Evolutionary conservation across 2,329 filamentous ascomycete genomes (phyloP).

Genomic region (Neurospora crassa): DNA sequence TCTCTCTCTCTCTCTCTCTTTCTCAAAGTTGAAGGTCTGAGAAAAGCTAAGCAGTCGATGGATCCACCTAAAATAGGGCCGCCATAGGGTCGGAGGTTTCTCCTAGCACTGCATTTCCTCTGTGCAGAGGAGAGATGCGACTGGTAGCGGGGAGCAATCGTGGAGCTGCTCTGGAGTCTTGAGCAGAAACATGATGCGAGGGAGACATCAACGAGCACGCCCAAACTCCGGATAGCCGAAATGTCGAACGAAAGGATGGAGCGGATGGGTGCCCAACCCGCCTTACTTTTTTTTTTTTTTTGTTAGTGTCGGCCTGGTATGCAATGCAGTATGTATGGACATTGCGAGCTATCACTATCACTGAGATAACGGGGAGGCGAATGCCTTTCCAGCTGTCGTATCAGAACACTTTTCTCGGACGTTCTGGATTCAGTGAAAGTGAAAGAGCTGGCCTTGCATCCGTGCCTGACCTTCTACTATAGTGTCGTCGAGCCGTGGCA

Average conservation of each 20-base stretch:
- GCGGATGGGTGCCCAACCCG: not conserved
- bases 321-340: not conserved
- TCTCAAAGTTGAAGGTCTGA: too few relatives aligned
- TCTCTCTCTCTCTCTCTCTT: not conserved
- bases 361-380: not conserved
- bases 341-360: not conserved
- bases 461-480: not conserved
- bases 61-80: slow-evolving; percentile 2
- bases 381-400: not conserved
- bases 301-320: not conserved
- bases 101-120: not conserved
- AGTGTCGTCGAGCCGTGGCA: not conserved
- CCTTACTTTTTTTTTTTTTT: not conserved
- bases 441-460: not conserved
- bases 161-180: not conserved
- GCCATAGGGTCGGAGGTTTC: not conserved
- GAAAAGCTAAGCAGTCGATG: not conserved
- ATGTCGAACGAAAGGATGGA: not conserved
- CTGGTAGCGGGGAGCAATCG: not conserved
- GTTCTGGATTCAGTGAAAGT: not conserved
- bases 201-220: not conserved
- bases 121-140: not conserved
- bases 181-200: not conserved
- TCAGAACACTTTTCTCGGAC: not conserved
- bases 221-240: not conserved